Base-by-base conservation (phyloP, 805 yeast genomes). In the Hanseniaspora vineae region DNA sequence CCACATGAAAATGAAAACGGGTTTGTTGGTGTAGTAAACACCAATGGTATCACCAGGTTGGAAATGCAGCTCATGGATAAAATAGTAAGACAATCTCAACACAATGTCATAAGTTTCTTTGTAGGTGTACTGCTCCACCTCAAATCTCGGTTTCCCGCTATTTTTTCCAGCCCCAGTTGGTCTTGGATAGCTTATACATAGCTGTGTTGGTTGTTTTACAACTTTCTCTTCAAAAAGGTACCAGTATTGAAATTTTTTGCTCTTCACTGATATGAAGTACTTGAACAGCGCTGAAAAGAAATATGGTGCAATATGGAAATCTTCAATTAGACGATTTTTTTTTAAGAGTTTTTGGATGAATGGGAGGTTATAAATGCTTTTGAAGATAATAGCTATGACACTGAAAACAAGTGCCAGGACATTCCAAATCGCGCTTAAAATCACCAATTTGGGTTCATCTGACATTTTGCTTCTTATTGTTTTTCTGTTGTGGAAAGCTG, bases 1-100 rank as follows among this genome's bases (percentile, higher is more conserved):
- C 95, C 96, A 85, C 39, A 84, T 60, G 47, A 88, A 72, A 14
- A 89, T 65, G 56, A 84, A 85, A 52, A 87, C 67, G 2, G 96
- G 95, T 59, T 83, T 86, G 64, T 89, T 89, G 58, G 84, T 81
- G 58, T 78, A 82, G 57, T 81, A 81, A 42, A 90, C 57, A 0
- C 84, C 94, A 43, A 90, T 77, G 10, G 79, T 73, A 53, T 85
- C 85, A 40, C 80, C 80, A 13, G 77, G 65, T 17, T 77, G 66
- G 35, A 89, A 76, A 2, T 81, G 81, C 56, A 78, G 80, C 49
- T 81, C 78, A 51, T 73, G 62, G 44, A 68, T 74, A 54, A 90
- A 68, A 42, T 85, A 73, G 54, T 76, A 72, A 2, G 94, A 80
- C 53, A 86, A 68, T 51, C 81, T 66, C 51, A 84, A 69, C 6